Evolutionary conservation across 208 protist genomes (phyloP), one percentile per base, ranked within the genome.

Genomic region (Novymonas esmeraldas): DNA sequence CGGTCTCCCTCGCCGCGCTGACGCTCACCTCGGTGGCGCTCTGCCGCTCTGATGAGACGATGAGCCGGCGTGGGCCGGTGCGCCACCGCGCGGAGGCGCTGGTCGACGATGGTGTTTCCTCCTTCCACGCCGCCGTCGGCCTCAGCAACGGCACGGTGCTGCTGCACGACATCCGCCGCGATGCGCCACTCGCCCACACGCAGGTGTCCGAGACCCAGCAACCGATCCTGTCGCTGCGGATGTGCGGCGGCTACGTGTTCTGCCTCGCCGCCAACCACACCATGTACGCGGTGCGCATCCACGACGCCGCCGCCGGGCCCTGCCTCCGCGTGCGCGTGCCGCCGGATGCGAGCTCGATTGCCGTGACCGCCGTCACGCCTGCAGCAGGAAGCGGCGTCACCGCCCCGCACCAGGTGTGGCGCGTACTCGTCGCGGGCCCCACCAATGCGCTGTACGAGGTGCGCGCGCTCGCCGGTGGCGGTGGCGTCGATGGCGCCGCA

Each of bases 121-220:
- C 20, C 3, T 88, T 64, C 76, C 75, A 79, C 59, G 86, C 84
- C 20, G 87, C 83, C 4, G 80, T 85, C 28, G 90, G 87, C 16
- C 68, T 95, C 22, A 92, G 84, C 74, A 82, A 93, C 73, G 90
- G 90, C 41, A 87, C 82, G 11, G 64, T 95, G 13, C 60, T 95
- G 3, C 54, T 95, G 49, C 90, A 95, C 56, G 78, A 92, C 48
- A 76, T 95, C 20, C 49, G 41, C 13, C 70, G 74, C 10, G 79
- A 95, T 52, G 79, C 59, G 38, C 51, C 71, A 13, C 39, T 84
- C 16, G 77, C 54, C 22, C 81, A 90, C 69, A 49, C 87, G 51
- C 75, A 78, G 20, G 84, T 92, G 5, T 84, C 73, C 2, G 80
- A 85, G 44, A 90, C 81, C 18, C 86, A 90, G 66, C 84, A 89